Evolutionary conservation across 257 asterid species (phyloP).

Genomic region (Salvia hispanica): DNA sequence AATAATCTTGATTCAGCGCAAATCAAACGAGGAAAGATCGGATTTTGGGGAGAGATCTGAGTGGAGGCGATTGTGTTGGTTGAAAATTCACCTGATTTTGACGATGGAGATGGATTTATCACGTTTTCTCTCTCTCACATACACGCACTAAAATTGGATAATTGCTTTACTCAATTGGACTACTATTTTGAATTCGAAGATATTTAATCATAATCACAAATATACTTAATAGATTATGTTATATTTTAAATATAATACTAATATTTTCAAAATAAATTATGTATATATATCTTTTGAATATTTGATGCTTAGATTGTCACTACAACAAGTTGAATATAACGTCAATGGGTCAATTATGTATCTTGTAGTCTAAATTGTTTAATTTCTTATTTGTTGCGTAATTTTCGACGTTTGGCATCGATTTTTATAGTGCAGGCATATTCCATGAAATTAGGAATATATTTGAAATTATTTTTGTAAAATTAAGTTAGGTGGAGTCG

Average conservation of each 20-base stretch:
- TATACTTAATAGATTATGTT: too few relatives aligned
- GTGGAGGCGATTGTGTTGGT: constrained; percentile 20
- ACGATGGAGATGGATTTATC: not conserved
- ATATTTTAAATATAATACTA: too few relatives aligned
- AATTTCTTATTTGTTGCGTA: not conserved
- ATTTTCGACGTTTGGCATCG: not conserved
- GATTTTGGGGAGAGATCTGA: constrained; percentile 33
- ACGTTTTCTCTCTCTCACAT: constrained; percentile 28
- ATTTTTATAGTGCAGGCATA: constrained; percentile 1
- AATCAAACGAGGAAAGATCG: constrained; percentile 22
- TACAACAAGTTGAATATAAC: too few relatives aligned
- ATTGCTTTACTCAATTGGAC: not conserved
- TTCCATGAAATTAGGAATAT: not conserved
- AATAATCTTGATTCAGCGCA: not conserved
- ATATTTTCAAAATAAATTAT: too few relatives aligned
- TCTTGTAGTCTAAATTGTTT: not conserved
- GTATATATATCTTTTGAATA: too few relatives aligned
- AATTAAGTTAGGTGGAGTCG: not conserved
- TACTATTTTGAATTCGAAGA: not conserved
- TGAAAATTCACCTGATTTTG: constrained; percentile 18
- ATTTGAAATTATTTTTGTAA: not conserved
- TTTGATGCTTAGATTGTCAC: too few relatives aligned
- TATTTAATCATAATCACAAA: too few relatives aligned
- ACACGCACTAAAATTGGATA: constrained; percentile 15
- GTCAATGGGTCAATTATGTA: not conserved